A percentile compares a stretch with the other conserved stretches of the same genome.
Conservation (phyloP, 805 yeast species). For the Kurtzmaniella fragi region DNA sequence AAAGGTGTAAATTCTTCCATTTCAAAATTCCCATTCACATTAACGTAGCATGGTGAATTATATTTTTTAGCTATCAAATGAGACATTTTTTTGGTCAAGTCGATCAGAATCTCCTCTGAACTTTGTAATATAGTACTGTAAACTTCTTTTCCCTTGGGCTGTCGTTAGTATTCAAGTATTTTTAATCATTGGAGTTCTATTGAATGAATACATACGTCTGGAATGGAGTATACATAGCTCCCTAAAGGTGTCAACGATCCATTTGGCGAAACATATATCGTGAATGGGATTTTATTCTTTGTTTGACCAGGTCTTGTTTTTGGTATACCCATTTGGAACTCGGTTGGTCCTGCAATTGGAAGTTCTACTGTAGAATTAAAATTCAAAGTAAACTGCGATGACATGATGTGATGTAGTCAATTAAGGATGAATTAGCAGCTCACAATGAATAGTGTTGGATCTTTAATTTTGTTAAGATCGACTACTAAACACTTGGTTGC, state of each 20-base stretch:
- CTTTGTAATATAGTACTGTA: conserved; percentile 42
- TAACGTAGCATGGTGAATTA: conserved; percentile 40
- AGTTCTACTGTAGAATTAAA: not conserved
- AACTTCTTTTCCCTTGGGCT: conserved; percentile 15
- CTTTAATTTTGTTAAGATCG: too few species aligned
- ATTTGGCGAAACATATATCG: conserved; percentile 25
- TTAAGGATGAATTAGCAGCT: too few species aligned
- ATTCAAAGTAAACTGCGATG: too few species aligned
- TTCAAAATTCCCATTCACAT: conserved; percentile 35
- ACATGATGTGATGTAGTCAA: too few species aligned
- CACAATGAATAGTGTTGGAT: too few species aligned
- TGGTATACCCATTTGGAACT: not conserved
- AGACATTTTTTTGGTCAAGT: conserved; percentile 40
- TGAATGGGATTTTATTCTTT: conserved; percentile 24
- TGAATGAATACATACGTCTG: conserved; percentile 19
- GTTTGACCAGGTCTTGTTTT: too few species aligned
- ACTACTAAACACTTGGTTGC: too few species aligned
- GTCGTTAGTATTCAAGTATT: too few species aligned
- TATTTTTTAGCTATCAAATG: conserved; percentile 36
- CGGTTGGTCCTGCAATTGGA: not conserved
- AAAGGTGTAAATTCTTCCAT: conserved; percentile 25
- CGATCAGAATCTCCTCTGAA: conserved; percentile 35
- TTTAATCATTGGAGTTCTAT: too few species aligned
- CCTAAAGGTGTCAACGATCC: conserved; percentile 32
- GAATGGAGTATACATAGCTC: conserved; percentile 39